Evolutionary conservation across 495 filamentous ascomycete genomes (phyloP), one percentile per base, ranked within the genome.

Genomic region (Bombardia bombarda): DNA sequence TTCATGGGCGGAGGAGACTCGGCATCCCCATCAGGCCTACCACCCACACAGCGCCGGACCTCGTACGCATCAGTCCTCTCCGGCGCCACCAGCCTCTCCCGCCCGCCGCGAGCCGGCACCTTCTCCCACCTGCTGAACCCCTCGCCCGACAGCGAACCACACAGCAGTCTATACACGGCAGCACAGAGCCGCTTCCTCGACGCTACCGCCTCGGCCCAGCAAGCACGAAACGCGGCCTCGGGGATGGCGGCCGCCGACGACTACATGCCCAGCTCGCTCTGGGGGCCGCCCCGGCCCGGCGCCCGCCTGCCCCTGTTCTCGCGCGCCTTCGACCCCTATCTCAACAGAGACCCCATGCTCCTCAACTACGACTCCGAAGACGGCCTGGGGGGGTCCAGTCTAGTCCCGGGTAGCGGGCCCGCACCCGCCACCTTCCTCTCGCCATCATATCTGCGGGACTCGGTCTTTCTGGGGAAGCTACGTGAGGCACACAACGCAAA

Each of bases 51-150:
- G 51, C 63, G 60, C 37, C 63, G 71, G 35, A 62, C 61, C 1
- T 93, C 88, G 24, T 93, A 94, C 71, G 86, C 88, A 36, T 87
- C 87, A 40, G 84, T 89, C 38, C 76, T 84, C 39, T 83, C 87
- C 24, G 85, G 86, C 42, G 67, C 80, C 53, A 70, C 54, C n/a
- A 32, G 74, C 47, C 51, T 46, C 25, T 53, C 47, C 56, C 66
- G 73, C 32, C 64, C 72, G 55, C 52, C 62, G 53, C 75, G 67
- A 45, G 41, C 41, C n/a, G 69, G 73, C 32, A 32, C 38, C 19
- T 77, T 85, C 53, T 75, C 81, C 1, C 76, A 83, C 52, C 67
- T 86, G 16, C 66, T 80, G 20, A 78, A 75, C 60, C 64, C 75
- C 31, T 65, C 62, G 43, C 58, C 68, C 49, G 67, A 74, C 48